phyloP scores from a whole-genome alignment of 345 rosid species.

The Mercurialis annua region DNA sequence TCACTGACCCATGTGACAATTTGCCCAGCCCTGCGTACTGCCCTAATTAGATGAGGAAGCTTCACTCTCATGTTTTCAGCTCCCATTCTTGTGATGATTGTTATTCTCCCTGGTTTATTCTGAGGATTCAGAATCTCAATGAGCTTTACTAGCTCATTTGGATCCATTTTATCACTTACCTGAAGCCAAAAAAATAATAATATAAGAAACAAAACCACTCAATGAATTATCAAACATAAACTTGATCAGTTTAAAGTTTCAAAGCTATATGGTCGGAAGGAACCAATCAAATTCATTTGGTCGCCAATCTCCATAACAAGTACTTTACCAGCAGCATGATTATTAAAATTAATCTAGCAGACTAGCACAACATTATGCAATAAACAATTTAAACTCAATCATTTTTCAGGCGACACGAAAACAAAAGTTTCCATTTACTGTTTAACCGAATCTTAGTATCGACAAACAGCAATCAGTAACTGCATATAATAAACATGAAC shows the following conservation, averaged over 20 bases:
- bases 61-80: conserved; percentile 97
- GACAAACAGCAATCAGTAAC: not conserved
- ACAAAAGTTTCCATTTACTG: not conserved
- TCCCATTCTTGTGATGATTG: conserved; percentile 84
- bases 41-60: conserved; percentile 82
- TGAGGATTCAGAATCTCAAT: conserved; percentile 84
- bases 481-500: not conserved
- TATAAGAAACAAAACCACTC: not conserved
- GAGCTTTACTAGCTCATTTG: conserved; percentile 77
- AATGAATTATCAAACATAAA: not conserved
- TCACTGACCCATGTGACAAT: conserved; percentile 95
- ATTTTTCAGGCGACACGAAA: not conserved
- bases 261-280: too few relatives aligned
- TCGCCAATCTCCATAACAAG: too few relatives aligned
- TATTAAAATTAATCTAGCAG: too few relatives aligned
- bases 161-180: conserved; percentile 97
- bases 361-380: too few relatives aligned
- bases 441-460: not conserved
- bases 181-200: conserved; percentile 18
- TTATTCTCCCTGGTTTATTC: conserved; percentile 82
- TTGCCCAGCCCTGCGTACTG: conserved; percentile 72
- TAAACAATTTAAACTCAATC: too few relatives aligned
- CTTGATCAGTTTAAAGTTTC: too few relatives aligned
- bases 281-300: not conserved
- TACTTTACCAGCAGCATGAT: too few relatives aligned